A percentile compares a stretch with the other conserved stretches of the same genome.
phyloP scores from a whole-genome alignment of 2,329 filamentous ascomycete species.

The Uncinocarpus reesii region DNA sequence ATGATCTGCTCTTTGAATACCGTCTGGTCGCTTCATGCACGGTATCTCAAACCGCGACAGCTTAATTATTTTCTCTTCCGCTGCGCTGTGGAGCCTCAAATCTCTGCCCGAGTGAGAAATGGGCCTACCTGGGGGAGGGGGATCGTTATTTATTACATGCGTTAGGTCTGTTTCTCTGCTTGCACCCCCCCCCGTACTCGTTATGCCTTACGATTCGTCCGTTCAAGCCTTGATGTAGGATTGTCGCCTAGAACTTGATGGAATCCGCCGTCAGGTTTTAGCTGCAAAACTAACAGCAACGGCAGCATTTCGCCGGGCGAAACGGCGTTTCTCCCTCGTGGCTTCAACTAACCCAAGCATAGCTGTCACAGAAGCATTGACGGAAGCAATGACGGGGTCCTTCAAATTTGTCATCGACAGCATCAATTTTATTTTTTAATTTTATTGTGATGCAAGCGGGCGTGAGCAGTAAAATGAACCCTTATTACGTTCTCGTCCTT shows the following conservation, averaged over 20 bases:
- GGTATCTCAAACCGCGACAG: slow-evolving; percentile 10
- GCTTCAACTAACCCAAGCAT: background rate
- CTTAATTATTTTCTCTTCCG: background rate
- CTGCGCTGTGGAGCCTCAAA: slow-evolving; percentile 3
- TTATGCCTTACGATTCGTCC: slow-evolving; percentile 10
- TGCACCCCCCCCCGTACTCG: slow-evolving; percentile 8
- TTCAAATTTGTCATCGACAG: slow-evolving; percentile 5
- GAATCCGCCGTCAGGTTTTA: slow-evolving; percentile 14
- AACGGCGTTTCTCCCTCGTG: slow-evolving; percentile 13
- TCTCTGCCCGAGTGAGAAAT: background rate
- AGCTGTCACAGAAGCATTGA: background rate
- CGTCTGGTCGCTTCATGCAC: slow-evolving; percentile 7
- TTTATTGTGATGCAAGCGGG: slow-evolving; percentile 12
- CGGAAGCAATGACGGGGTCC: background rate
- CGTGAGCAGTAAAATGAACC: slow-evolving; percentile 10
- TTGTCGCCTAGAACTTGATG: slow-evolving; percentile 13
- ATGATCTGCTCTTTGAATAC: slow-evolving; percentile 9
- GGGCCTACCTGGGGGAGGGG: slow-evolving; percentile 2
- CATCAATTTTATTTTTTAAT: slow-evolving; percentile 11
- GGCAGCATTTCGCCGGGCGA: slow-evolving; percentile 13
- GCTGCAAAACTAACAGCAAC: slow-evolving; percentile 12
- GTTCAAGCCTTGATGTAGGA: slow-evolving; percentile 6
- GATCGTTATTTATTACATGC: slow-evolving; percentile 8
- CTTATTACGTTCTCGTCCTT: slow-evolving; percentile 4
- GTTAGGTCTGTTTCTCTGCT: background rate